phyloP scores from a whole-genome alignment of 192 early-diverging fungal genomes.

The Coemansia reversa region DNA sequence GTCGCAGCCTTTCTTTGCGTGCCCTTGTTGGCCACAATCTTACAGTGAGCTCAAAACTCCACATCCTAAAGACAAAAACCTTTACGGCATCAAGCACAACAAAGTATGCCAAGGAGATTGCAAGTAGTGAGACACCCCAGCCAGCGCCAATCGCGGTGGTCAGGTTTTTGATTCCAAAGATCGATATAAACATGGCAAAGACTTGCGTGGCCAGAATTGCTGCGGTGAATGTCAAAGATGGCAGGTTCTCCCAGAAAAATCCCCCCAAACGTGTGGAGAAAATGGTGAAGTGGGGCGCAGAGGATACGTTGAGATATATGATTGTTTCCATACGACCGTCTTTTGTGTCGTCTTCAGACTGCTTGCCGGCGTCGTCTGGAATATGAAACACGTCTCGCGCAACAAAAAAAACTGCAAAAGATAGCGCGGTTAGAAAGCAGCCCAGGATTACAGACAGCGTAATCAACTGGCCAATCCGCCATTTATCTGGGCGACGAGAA shows the following conservation, averaged over 20 bases:
- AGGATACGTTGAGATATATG: constrained; percentile 93
- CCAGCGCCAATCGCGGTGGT: constrained; percentile 66
- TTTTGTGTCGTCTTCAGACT: constrained; percentile 49
- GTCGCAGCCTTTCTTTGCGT: constrained; percentile 62
- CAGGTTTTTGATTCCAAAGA: constrained; percentile 64
- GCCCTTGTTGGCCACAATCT: constrained; percentile 71
- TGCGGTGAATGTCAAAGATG: constrained; percentile 73
- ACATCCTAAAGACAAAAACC: constrained; percentile 76
- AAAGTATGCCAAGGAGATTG: constrained; percentile 77
- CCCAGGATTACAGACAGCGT: constrained; percentile 78
- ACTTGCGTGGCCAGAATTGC: constrained; percentile 88
- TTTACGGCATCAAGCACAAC: constrained; percentile 89
- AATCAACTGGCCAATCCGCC: constrained; percentile 90
- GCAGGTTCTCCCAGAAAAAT: constrained; percentile 87
- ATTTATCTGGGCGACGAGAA: constrained; percentile 87
- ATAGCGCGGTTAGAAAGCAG: constrained; percentile 68
- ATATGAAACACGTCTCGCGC: constrained; percentile 64
- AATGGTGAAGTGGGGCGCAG: constrained; percentile 90
- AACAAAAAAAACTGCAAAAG: constrained; percentile 83
- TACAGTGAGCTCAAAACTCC: constrained; percentile 91
- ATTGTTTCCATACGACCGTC: constrained; percentile 70
- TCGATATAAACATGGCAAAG: constrained; percentile 81
- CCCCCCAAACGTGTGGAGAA: constrained; percentile 87
- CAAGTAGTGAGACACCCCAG: constrained; percentile 73
- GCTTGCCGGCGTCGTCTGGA: constrained; percentile 41